Evolutionary conservation across 2,329 filamentous ascomycete genomes (phyloP).

Genomic region (Phialophora chinensis): DNA sequence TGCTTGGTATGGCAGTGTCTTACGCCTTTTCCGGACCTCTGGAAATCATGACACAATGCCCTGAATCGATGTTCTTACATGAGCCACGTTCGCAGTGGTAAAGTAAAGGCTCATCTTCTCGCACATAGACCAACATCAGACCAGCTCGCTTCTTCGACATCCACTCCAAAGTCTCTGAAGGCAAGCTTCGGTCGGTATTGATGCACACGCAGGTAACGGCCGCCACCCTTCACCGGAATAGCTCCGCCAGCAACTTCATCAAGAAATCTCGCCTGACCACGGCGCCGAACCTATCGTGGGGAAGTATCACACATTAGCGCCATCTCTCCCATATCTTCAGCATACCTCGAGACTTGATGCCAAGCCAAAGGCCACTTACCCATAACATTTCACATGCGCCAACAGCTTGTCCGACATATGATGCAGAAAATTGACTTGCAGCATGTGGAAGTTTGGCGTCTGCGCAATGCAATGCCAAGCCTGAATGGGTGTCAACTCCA

Average conservation of each 20-base stretch:
- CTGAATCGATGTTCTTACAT: background rate
- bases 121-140: background rate
- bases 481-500: conserved; percentile 48
- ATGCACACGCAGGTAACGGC: background rate
- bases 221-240: background rate
- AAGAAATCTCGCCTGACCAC: conserved; percentile 20
- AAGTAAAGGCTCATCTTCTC: background rate
- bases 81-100: background rate
- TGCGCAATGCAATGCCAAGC: conserved; percentile 44
- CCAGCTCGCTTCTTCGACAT: background rate
- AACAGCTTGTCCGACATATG: conserved; percentile 40
- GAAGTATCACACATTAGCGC: background rate
- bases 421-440: conserved; percentile 39
- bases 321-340: too few species aligned
- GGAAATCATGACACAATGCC: background rate
- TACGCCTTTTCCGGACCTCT: background rate
- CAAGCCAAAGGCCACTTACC: conserved; percentile 38
- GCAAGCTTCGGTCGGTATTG: background rate
- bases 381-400: conserved; percentile 43
- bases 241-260: conserved; percentile 11
- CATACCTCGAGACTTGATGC: too few species aligned
- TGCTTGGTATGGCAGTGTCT: background rate
- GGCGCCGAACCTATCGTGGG: conserved; percentile 15
- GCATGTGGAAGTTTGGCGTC: conserved; percentile 38
- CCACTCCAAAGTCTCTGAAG: background rate